phyloP scores from a whole-genome alignment of 192 early-diverging fungal species.

The Backusella sp. region DNA sequence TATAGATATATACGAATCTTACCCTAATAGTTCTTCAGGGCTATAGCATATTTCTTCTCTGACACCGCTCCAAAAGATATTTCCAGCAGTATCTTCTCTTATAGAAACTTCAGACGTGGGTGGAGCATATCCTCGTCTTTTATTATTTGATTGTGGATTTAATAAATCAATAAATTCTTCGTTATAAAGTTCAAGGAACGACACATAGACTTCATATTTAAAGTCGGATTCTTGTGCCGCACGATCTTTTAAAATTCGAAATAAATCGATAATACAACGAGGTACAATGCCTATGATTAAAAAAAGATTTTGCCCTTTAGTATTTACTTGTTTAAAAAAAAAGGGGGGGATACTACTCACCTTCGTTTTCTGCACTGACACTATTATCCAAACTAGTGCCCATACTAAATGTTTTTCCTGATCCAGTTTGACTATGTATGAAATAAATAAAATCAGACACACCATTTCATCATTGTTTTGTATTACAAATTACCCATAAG shows the following conservation, averaged over 20 bases:
- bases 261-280: slow-evolving; percentile 63
- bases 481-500: slow-evolving; percentile 63
- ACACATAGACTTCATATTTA: slow-evolving; percentile 60
- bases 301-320: neutral
- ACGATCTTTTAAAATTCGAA: slow-evolving; percentile 37
- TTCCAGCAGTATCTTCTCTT: slow-evolving; percentile 83
- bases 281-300: slow-evolving; percentile 64
- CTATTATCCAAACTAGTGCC: slow-evolving; percentile 64
- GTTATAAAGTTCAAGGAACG: slow-evolving; percentile 98
- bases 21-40: slow-evolving; percentile 65
- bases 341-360: neutral
- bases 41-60: slow-evolving; percentile 69
- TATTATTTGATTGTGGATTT: slow-evolving; percentile 33
- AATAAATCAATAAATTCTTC: slow-evolving; percentile 95
- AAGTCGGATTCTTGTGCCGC: slow-evolving; percentile 38
- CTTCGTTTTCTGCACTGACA: slow-evolving; percentile 24
- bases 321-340: neutral
- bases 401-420: slow-evolving; percentile 96
- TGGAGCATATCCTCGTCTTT: slow-evolving; percentile 22
- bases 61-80: slow-evolving; percentile 84
- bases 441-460: slow-evolving; percentile 1
- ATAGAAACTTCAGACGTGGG: slow-evolving; percentile 41
- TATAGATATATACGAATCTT: neutral
- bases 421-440: slow-evolving; percentile 73
- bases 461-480: neutral